Conservation (phyloP, 306 rosid genomes). For the Lupinus albus region DNA sequence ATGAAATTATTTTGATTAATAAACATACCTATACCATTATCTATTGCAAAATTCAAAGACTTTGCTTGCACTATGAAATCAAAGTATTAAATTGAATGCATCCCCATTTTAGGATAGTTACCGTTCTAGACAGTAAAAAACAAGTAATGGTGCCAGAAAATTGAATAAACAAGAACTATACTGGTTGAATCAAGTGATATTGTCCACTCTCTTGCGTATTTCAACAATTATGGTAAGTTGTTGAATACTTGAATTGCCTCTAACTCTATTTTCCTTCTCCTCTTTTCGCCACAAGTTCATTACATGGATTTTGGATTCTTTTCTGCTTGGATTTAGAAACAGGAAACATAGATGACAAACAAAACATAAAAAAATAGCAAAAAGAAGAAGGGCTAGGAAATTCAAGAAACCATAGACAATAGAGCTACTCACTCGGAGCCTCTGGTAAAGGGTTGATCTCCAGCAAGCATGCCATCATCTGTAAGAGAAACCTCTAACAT, state of each 20-base stretch:
- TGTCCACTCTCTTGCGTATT: not conserved
- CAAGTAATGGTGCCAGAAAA: not conserved
- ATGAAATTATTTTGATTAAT: not conserved
- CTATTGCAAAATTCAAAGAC: slow-evolving; percentile 7
- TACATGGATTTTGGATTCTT: slow-evolving; percentile 14
- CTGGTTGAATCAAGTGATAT: slow-evolving; percentile 28
- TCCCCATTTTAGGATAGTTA: not conserved
- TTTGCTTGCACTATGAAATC: not conserved
- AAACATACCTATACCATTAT: slow-evolving; percentile 6
- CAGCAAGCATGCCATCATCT: slow-evolving; percentile 39
- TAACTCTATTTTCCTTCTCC: not conserved
- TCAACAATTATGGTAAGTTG: slow-evolving; percentile 13
- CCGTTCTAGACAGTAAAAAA: not conserved
- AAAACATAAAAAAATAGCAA: slow-evolving; percentile 14
- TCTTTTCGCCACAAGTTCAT: slow-evolving; percentile 4
- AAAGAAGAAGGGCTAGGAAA: slow-evolving; percentile 9
- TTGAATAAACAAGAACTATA: slow-evolving; percentile 12
- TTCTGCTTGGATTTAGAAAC: slow-evolving; percentile 30
- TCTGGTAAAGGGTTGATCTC: slow-evolving; percentile 46
- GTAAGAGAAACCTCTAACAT: slow-evolving; percentile 43
- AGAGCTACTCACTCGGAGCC: slow-evolving; percentile 57
- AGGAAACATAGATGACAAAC: slow-evolving; percentile 20
- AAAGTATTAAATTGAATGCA: slow-evolving; percentile 7
- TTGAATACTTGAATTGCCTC: slow-evolving; percentile 22
- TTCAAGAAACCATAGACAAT: slow-evolving; percentile 28